phyloP scores from a whole-genome alignment of 1,284 basidiomycete genomes.

The Austroboletus novae-zelandiae region DNA sequence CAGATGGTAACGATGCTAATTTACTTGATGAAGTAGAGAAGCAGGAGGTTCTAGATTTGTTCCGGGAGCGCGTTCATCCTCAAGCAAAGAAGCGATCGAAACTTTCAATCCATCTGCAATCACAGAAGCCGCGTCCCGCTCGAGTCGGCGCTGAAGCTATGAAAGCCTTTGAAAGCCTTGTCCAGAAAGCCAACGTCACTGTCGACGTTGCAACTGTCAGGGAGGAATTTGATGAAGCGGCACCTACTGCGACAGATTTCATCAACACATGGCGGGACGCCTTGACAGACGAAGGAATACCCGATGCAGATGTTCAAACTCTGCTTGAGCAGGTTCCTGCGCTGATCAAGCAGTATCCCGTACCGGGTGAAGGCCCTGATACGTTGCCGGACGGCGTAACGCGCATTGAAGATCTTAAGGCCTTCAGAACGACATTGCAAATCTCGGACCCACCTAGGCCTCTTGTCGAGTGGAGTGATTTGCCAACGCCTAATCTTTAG shows the following conservation, averaged over 20 bases:
- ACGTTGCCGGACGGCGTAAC: constrained; percentile 50
- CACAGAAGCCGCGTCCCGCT: constrained; percentile 58
- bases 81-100: constrained; percentile 70
- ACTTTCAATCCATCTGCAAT: constrained; percentile 78
- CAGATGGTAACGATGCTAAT: constrained; percentile 26
- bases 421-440: constrained; percentile 66
- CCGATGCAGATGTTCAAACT: constrained; percentile 43
- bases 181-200: constrained; percentile 51
- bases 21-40: constrained; percentile 53
- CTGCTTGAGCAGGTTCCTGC: constrained; percentile 54
- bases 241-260: constrained; percentile 50
- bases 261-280: constrained; percentile 55
- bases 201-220: constrained; percentile 51
- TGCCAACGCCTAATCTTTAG: constrained; percentile 51
- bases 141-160: constrained; percentile 69
- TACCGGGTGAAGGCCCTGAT: constrained; percentile 49
- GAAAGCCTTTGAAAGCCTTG: constrained; percentile 57
- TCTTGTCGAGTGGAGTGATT: constrained; percentile 66
- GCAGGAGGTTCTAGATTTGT: constrained; percentile 76
- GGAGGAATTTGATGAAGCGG: constrained; percentile 43
- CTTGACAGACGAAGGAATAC: constrained; percentile 43
- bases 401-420: constrained; percentile 65
- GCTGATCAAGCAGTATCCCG: constrained; percentile 29
- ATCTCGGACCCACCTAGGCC: constrained; percentile 55
- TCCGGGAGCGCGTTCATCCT: constrained; percentile 70